Conservation (phyloP, 768 basidiomycete species). For the Trametes coccinea region DNA sequence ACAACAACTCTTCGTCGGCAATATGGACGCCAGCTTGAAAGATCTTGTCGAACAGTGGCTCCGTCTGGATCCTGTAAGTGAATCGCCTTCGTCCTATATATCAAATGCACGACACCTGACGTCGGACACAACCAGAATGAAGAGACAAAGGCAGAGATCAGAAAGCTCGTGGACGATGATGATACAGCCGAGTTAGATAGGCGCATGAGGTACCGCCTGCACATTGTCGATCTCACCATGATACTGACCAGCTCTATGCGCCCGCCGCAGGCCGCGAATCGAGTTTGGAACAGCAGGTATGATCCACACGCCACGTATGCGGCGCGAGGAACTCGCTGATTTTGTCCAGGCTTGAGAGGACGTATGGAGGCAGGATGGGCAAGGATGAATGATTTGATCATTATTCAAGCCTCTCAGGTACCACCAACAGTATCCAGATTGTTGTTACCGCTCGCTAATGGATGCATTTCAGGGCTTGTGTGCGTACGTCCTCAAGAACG, state of each 20-base stretch:
- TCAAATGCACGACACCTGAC: not conserved
- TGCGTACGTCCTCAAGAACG: conserved; percentile 60
- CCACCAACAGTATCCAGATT: too few species aligned
- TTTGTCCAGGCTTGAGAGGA: conserved; percentile 62
- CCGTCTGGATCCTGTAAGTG: conserved; percentile 45
- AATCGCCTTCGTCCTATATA: not conserved
- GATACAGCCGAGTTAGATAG: conserved; percentile 51
- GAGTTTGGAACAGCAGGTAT: conserved; percentile 87
- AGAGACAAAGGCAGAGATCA: conserved; percentile 49
- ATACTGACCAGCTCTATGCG: not conserved
- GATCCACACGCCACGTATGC: not conserved
- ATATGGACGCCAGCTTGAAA: conserved; percentile 33
- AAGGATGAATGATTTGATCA: conserved; percentile 87
- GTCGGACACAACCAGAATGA: conserved; percentile 46
- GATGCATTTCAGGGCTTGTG: conserved; percentile 61
- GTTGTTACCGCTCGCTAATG: not conserved
- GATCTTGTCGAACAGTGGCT: conserved; percentile 53
- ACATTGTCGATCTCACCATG: not conserved
- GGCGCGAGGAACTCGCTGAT: not conserved
- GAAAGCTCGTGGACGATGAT: conserved; percentile 44
- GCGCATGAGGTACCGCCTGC: conserved; percentile 51
- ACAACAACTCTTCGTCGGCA: not conserved
- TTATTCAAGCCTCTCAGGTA: conserved; percentile 83
- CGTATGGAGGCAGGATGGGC: conserved; percentile 88
- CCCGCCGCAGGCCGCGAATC: conserved; percentile 60